Base-by-base conservation (phyloP, 495 filamentous ascomycete species). In the Tetracladium marchalianum region DNA sequence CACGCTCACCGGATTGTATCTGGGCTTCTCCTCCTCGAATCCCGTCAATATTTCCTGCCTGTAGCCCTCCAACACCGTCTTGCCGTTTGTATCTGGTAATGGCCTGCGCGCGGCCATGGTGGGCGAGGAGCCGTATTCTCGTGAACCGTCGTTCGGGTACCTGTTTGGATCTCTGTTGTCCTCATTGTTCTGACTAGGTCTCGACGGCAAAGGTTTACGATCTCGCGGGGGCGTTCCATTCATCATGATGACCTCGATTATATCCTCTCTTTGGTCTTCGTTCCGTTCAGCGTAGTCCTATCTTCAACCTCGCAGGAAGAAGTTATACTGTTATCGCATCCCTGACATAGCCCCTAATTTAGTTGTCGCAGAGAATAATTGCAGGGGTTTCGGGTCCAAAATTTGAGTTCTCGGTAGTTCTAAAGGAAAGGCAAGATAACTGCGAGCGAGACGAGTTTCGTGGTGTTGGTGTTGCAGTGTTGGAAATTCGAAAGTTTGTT, bases 1-100 rank as follows among this genome's bases (percentile, higher is more conserved):
- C 33, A 7, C 22, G 54, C 73, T 57, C 60, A 78, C 74, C 11
- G 66, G 66, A 55, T 73, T 74, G 42, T 63, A 71, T 41, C 61
- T 59, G 33, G 66, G 62, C 41, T 53, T 65, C 38, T 73, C 65
- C 38, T 53, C 63, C 45, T 68, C 66, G 42, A 70, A 70, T 13
- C 62, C 63, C 51, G 57, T 62, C 33, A 66, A 11, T 31, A 65
- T 64, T 16, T 70, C 68, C n/a, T 64, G 61, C 37, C 60, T 57
- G 51, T 75, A 77, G 10, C 69, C 68, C 6, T 75, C 69, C 31
- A 75, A 55, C 24, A 76, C 41, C 1, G 39, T 36, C 5, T 43
- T 41, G 19, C 32, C 34, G n/a, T 31, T 51, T 8, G 50, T 44
- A 12, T 38, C 51, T 17, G 43, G 47, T 35, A 22, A 31, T 31